Conservation (phyloP, 2,329 filamentous ascomycete genomes). For the Aureobasidium leucospermi region DNA sequence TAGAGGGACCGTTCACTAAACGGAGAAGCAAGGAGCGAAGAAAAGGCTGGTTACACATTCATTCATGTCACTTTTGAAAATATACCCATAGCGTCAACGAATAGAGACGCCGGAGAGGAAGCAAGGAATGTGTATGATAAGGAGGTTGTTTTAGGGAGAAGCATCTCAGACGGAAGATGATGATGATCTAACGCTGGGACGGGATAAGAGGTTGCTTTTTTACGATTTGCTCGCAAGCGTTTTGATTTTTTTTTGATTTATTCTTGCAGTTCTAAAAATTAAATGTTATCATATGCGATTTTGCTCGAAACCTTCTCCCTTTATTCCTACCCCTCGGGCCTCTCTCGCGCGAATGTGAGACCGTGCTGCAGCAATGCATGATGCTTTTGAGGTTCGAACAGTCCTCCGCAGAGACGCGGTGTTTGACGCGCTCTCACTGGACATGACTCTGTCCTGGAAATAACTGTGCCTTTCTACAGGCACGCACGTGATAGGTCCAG, state of each 20-base stretch:
- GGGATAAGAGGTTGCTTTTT: not conserved
- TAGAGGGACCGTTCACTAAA: not conserved
- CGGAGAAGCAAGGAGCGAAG: not conserved
- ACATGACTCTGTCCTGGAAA: too few relatives aligned
- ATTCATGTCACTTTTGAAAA: constrained; percentile 8
- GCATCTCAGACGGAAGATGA: not conserved
- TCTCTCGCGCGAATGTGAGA: too few relatives aligned
- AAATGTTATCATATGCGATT: not conserved
- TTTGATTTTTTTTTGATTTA: not conserved
- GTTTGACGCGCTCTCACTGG: too few relatives aligned
- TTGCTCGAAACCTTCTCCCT: too few relatives aligned
- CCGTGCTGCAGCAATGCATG: too few relatives aligned
- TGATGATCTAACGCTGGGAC: constrained; percentile 8
- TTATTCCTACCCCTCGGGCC: too few relatives aligned
- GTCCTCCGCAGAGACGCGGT: too few relatives aligned
- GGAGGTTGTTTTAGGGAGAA: not conserved
- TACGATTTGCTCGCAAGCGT: not conserved
- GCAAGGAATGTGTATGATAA: constrained; percentile 2
- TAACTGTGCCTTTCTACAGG: too few relatives aligned
- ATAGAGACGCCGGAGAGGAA: not conserved
- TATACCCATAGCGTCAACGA: constrained; percentile 5
- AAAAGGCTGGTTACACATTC: not conserved
- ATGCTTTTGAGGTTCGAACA: too few relatives aligned
- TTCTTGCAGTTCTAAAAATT: not conserved
- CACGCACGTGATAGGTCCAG: too few relatives aligned